Conservation (phyloP, 257 asterid genomes). For the Lycium barbarum region DNA sequence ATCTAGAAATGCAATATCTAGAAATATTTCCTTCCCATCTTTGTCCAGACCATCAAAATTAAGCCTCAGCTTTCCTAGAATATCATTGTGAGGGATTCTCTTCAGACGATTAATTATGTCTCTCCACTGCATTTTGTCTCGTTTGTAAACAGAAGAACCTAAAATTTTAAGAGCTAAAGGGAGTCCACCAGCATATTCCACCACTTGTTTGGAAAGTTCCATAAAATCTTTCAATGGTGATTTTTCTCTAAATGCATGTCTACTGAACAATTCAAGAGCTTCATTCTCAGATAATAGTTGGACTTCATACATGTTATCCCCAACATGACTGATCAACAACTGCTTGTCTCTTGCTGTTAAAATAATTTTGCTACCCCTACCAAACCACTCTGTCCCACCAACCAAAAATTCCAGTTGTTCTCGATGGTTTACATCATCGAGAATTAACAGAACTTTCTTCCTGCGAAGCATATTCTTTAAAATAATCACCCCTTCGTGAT, state of each 20-base stretch:
- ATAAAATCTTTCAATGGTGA: background rate
- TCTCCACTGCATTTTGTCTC: background rate
- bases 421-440: background rate
- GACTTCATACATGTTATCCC: background rate
- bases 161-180: constrained; percentile 35
- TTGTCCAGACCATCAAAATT: background rate
- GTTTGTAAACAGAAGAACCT: background rate
- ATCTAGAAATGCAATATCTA: background rate
- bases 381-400: background rate
- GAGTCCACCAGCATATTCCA: background rate
- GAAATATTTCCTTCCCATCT: background rate
- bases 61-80: background rate
- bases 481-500: too few species aligned
- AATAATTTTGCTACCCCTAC: constrained; percentile 18
- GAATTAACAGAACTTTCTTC: too few species aligned
- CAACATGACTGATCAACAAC: background rate
- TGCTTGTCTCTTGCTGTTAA: constrained; percentile 24
- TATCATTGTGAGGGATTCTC: background rate
- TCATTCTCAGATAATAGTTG: background rate
- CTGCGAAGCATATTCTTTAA: too few species aligned
- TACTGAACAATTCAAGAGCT: background rate
- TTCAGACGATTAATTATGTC: background rate
- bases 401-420: background rate
- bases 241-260: background rate
- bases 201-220: background rate